phyloP scores from a whole-genome alignment of 371 early-diverging fungal species.

The Dichotomocladium elegans region DNA sequence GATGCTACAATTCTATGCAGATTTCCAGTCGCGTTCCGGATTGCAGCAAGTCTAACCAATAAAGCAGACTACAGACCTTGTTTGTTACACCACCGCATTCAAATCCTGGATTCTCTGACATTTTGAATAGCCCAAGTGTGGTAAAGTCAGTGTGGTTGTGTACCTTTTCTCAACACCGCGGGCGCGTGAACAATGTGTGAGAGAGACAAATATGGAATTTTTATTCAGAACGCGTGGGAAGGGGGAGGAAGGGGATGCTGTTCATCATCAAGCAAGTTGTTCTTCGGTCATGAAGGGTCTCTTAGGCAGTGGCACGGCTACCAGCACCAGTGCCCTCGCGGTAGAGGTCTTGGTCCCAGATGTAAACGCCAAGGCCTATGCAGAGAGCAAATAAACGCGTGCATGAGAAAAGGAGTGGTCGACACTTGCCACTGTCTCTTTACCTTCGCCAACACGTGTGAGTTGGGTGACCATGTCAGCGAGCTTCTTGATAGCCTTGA shows the following conservation, averaged over 20 bases:
- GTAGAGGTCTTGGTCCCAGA: conserved; percentile 64
- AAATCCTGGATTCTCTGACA: background rate
- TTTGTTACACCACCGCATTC: background rate
- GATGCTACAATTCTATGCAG: conserved; percentile 86
- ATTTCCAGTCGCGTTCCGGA: conserved; percentile 57
- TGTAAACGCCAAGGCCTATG: conserved; percentile 42
- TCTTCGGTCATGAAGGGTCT: background rate
- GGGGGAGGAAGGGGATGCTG: no score
- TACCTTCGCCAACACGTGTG: conserved; percentile 55
- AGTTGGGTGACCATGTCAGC: conserved; percentile 65
- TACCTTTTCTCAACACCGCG: background rate
- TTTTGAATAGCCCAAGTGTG: no score
- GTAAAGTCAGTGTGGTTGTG: background rate
- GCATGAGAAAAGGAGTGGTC: background rate
- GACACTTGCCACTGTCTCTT: background rate
- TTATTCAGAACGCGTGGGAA: no score
- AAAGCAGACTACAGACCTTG: background rate
- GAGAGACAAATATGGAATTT: no score
- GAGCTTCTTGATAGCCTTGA: conserved; percentile 63
- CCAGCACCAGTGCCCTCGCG: conserved; percentile 45
- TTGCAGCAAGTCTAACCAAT: conserved; percentile 35
- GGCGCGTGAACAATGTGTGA: no score
- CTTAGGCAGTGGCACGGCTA: conserved; percentile 27
- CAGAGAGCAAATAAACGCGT: background rate
- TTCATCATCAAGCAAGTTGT: no score